These are phyloP conservation scores for Fusarium compactum DNA, from an alignment of 2,329 filamentous ascomycete genomes.

Conservation along the genomic window DNA sequence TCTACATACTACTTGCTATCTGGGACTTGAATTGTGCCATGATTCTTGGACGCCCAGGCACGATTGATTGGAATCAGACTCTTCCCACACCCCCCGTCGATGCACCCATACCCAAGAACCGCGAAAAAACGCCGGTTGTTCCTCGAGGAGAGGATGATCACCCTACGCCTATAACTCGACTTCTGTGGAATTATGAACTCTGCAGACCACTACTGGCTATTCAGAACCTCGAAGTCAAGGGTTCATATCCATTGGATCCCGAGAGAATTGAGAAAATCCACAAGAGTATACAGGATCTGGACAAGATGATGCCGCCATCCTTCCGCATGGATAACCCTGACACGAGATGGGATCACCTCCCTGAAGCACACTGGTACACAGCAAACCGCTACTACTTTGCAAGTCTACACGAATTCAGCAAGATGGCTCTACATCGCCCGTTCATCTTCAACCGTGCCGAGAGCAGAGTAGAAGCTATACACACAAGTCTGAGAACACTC, in stretches of 20 bases:
- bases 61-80: conserved; percentile 62
- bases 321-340: conserved; percentile 69
- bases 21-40: conserved; percentile 67
- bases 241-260: conserved; percentile 66
- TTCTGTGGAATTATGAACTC: conserved; percentile 64
- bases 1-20: conserved; percentile 66
- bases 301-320: conserved; percentile 62
- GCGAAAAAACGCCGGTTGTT: conserved; percentile 61
- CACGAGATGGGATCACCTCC: conserved; percentile 65
- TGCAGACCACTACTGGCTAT: conserved; percentile 65
- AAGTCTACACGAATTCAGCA: conserved; percentile 64
- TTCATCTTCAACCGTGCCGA: conserved; percentile 69
- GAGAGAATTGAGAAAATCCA: conserved; percentile 67
- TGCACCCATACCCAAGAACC: conserved; percentile 60
- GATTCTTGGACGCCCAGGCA: conserved; percentile 67
- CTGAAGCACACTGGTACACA: conserved; percentile 66
- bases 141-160: conserved; percentile 63
- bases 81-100: conserved; percentile 66
- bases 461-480: conserved; percentile 67
- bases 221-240: conserved; percentile 67
- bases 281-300: conserved; percentile 60
- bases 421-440: conserved; percentile 71
- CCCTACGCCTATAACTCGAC: conserved; percentile 67
- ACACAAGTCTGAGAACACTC: conserved; percentile 67
- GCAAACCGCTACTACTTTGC: conserved; percentile 60